Evolutionary conservation across 176 grass and related monocot genomes (phyloP), one percentile per base, ranked within the genome.

Genomic region (Ampelocalamus luodianensis): DNA sequence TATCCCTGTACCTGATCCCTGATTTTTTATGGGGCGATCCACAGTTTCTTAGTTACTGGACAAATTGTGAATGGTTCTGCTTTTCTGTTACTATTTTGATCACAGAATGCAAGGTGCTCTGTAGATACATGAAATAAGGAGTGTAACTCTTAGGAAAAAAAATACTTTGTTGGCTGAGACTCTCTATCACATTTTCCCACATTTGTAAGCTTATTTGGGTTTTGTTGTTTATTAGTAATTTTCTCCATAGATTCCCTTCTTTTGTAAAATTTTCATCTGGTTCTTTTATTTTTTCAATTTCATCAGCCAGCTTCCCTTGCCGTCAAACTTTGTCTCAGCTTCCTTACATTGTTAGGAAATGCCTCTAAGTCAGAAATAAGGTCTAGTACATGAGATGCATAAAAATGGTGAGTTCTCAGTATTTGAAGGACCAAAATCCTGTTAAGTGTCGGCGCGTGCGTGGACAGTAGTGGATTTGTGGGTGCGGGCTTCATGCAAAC

Each of bases 301-400:
- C 32, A 74, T 50, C 20, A 38, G 42, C 10, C 11, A 38, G 69
- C 27, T 83, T 26, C 18, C 42, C 10, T 23, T 83, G 65, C n/a
- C 0, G 3, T 38, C 8, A 0, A 39, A 71, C 18, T 54, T 81
- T 45, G 11, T 59, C 8, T 71, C 16, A 32, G 54, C 65, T 20
- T 8, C 45, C 49, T 69, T 23, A 42, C 48, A 54, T 55, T n/a
- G 4, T 39, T 72, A 59, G 38, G 22, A 72, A 72, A 53, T 18
- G 18, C 8, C 53, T 51, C 24, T 63, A 27, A 45, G 45, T 63
- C 56, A 45, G 60, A 78, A 40, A 78, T 78, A 63, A 78, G 39
- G 60, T 62, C 63, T 63, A 42, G 56, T 62, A 26, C 76, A 44
- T 61, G 37, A 53, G 10, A 44, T n/a, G 42, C 38, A 62, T 77